Percentiles rank a stretch among this genome's conserved stretches.
Conservation (phyloP, 768 basidiomycete species). For the Nidula microcarpa region DNA sequence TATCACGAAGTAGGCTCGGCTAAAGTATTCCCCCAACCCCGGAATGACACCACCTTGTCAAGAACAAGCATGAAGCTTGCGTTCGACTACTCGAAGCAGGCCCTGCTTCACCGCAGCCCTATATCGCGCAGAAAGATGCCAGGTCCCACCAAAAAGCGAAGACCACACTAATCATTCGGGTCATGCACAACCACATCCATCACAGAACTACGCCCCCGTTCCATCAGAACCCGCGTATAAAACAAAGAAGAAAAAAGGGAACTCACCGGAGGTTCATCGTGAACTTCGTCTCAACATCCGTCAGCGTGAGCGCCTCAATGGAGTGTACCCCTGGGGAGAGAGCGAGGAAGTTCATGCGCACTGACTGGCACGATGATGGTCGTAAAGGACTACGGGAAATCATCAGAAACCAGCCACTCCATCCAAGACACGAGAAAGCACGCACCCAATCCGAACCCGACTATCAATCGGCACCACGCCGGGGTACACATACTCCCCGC, state of each 20-base stretch:
- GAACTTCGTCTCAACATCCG: constrained; percentile 71
- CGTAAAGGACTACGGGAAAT: constrained; percentile 55
- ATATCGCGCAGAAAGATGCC: too few relatives aligned
- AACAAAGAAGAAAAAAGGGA: neutral
- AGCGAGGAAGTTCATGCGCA: constrained; percentile 83
- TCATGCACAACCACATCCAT: constrained; percentile 77
- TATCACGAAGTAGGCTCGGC: too few relatives aligned
- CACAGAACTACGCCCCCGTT: constrained; percentile 48
- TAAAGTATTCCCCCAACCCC: too few relatives aligned
- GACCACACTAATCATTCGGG: constrained; percentile 20
- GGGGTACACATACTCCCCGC: constrained; percentile 29
- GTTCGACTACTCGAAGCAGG: too few relatives aligned
- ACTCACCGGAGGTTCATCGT: constrained; percentile 53
- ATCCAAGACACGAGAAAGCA: constrained; percentile 10
- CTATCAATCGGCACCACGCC: constrained; percentile 78
- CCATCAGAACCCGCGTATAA: neutral
- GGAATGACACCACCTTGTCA: too few relatives aligned
- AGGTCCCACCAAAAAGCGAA: neutral
- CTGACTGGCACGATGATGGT: constrained; percentile 82
- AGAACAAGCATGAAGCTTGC: too few relatives aligned
- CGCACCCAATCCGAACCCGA: constrained; percentile 76
- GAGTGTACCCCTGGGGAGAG: constrained; percentile 77
- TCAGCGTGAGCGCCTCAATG: constrained; percentile 67
- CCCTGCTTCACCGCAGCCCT: too few relatives aligned
- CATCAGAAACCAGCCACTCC: neutral